Evolutionary conservation across 1,284 basidiomycete genomes (phyloP), one percentile per base, ranked within the genome.

Genomic region (Austroboletus niveus): DNA sequence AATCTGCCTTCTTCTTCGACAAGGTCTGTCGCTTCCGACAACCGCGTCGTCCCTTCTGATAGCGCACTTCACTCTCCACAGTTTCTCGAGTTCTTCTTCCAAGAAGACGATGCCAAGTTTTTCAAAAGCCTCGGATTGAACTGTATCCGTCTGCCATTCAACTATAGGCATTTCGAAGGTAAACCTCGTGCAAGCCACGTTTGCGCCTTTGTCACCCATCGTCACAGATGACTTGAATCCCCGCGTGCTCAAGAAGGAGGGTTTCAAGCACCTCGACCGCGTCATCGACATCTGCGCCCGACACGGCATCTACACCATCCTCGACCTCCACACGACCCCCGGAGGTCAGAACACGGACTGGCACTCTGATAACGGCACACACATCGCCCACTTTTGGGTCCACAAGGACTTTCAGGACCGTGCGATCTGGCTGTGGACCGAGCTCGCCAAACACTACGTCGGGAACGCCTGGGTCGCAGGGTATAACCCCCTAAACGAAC

Each of bases 341-440:
- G 82, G 81, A 20, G 82, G 82, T 3, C 81, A 82, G 63, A 82
- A 82, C 62, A 71, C 68, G 15, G 81, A 74, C 57, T 82, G 79
- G 80, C 79, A 80, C 63, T 68, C 69, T 10, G 81, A 84, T 59
- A 66, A 72, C 2, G 80, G 79, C 6, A 74, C 73, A 14, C 79
- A 84, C 60, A 72, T 80, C 38, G 79, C 80, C 9, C 71, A 73
- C 60, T 85, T 90, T 70, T 90, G 85, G 85, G 73, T 73, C 11
- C 86, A 89, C 71, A 87, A 81, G 59, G 86, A 90, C 64, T 88
- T 89, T 67, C 86, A 90, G 65, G 85, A 89, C 62, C 75, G 87
- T 5, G 67, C 81, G 3, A 70, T 89, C 39, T 81, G 80, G 78
- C 75, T 89, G 30, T 90, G 88, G 87, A 75, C 74, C 47, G 70